Conservation (phyloP, 306 rosid species). For the Erythrophleum fordii region DNA sequence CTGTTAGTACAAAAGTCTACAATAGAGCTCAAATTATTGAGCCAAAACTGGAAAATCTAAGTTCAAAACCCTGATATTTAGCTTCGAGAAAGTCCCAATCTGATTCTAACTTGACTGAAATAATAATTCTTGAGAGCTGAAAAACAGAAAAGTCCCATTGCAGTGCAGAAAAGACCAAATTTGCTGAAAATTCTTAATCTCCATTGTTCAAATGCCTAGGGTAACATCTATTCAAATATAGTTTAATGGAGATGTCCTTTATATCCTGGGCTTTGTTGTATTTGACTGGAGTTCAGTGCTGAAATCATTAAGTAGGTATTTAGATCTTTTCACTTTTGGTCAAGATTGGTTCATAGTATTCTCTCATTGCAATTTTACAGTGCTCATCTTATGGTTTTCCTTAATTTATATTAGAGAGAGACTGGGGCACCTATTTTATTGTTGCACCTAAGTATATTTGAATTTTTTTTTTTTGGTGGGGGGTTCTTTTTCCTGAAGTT, state of each 20-base stretch:
- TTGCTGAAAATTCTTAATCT: not conserved
- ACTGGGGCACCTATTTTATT: not conserved
- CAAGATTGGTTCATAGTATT: not conserved
- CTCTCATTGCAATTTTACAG: not conserved
- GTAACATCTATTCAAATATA: not conserved
- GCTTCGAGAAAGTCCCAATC: not conserved
- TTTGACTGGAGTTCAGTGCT: not conserved
- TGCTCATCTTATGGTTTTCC: constrained; percentile 5
- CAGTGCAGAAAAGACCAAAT: not conserved
- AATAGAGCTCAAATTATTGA: not conserved
- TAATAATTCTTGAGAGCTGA: not conserved
- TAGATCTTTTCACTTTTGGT: not conserved
- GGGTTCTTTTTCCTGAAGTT: not conserved
- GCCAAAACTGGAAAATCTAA: not conserved
- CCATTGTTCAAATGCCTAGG: not conserved
- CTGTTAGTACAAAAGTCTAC: not conserved
- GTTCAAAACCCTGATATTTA: not conserved
- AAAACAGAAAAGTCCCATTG: not conserved
- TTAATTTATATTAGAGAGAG: not conserved
- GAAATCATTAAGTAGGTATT: not conserved
- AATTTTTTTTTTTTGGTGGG: not conserved
- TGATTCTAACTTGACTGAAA: not conserved
- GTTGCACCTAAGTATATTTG: not conserved
- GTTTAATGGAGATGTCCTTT: not conserved
- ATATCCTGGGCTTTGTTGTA: not conserved